Base-by-base conservation (phyloP, 371 early-diverging fungal genomes). In the Mucor piriformis region DNA sequence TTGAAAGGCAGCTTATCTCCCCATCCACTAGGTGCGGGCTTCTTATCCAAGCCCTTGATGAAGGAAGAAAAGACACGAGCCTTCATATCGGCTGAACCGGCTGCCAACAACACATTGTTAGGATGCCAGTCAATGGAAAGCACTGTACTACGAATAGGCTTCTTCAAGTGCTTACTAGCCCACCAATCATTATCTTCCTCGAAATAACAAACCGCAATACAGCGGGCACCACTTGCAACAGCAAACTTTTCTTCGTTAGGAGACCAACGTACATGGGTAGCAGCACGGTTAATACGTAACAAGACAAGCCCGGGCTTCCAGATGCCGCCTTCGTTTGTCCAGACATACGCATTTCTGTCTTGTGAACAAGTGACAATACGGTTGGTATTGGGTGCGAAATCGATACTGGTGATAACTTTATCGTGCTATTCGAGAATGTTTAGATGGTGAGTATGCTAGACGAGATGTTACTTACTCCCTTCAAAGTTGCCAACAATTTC, bases 281-380 rank as follows among this genome's bases (percentile, higher is more conserved):
- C 99, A 18, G 97, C 97, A 43, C 98, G 91, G 83, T 96, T 93
- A 74, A 98, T 91, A 57, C 97, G 92, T 55, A 98, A 76, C 32
- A 95, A 84, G 18, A 98, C 99, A 37, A 98, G 82, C 25, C 92
- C 93, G 27, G 95, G 97, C 72, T 92, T 92, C 98, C 98, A 98
- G 16, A 75, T 67, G 35, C 78, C 71, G 1, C 68, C 67, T 57
- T 94, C 95, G 35, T 85, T 76, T 4, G 86, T 90, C 98, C 98
- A 98, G 29, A 98, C 99, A 71, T 97, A 98, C 16, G 97, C 98
- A 70, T 98, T 98, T 61, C 96, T 88, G 77, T 98, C 99, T 81
- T 97, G 97, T 49, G 95, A 95, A 77, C 97, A 95, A 21, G 97
- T 92, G 15, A 97, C 98, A 61, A 97, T 92, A 50, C 93, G 86